Conservation (phyloP, 352 stramenopile genomes). For the Globisporangium polare region DNA sequence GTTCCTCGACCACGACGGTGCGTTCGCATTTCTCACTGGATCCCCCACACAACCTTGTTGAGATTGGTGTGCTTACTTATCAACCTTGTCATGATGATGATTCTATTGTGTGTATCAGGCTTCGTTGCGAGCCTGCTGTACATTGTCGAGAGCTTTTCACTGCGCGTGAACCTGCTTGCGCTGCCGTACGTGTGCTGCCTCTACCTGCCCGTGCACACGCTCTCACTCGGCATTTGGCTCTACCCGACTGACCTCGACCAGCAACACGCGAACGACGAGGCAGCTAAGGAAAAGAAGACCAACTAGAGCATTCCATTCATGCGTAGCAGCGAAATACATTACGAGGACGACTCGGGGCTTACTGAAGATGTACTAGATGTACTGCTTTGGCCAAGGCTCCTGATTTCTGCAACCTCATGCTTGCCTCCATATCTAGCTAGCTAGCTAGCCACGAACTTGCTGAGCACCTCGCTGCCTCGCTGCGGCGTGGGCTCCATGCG, state of each 20-base stretch:
- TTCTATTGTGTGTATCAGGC: not conserved
- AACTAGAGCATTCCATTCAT: constrained; percentile 1
- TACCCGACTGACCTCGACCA: constrained; percentile 16
- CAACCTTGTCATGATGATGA: not conserved
- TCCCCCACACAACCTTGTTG: not conserved
- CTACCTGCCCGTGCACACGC: constrained; percentile 65
- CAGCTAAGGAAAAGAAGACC: constrained; percentile 24
- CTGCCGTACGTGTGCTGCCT: constrained; percentile 67
- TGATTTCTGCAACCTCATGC: too few relatives aligned
- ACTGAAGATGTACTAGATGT: not conserved
- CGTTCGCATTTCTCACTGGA: not conserved
- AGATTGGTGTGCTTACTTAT: not conserved
- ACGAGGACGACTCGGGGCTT: not conserved
- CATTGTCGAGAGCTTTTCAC: constrained; percentile 45
- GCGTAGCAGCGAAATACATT: not conserved
- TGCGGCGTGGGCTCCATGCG: constrained; percentile 41
- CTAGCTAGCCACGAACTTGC: constrained; percentile 32
- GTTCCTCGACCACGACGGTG: constrained; percentile 23
- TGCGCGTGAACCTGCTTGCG: constrained; percentile 48
- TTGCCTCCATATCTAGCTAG: not conserved
- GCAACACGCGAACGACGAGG: not conserved
- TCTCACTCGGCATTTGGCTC: constrained; percentile 49
- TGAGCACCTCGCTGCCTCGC: constrained; percentile 39
- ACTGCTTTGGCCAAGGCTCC: not conserved
- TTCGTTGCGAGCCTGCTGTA: constrained; percentile 16